These are phyloP conservation scores for Adansonia gregorii DNA, from an alignment of 441 rosid genomes.

Conservation along the genomic window DNA sequence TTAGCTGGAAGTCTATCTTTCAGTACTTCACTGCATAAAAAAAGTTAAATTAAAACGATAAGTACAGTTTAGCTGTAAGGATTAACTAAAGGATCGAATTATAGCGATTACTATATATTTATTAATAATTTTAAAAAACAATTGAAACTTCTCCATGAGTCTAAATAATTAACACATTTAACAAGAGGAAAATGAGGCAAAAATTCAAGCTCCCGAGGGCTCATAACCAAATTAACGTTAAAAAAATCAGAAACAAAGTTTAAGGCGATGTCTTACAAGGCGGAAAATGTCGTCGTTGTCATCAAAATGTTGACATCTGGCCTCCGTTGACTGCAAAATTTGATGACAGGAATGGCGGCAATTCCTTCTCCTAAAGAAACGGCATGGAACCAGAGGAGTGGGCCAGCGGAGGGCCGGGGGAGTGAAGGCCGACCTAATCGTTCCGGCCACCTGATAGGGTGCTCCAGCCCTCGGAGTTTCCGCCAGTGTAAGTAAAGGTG, in stretches of 20 bases:
- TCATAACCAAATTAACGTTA: background rate
- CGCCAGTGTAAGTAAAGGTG: constrained; percentile 80
- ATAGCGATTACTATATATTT: background rate
- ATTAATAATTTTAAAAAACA: background rate
- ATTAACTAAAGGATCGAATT: background rate
- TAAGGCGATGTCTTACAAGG: constrained; percentile 56
- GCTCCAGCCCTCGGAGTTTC: constrained; percentile 68
- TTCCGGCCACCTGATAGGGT: constrained; percentile 76
- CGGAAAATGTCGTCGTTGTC: constrained; percentile 80
- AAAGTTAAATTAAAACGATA: background rate
- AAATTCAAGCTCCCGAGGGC: background rate
- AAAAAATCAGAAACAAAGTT: background rate
- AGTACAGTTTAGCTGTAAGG: background rate
- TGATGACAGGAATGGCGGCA: constrained; percentile 87
- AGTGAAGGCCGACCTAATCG: constrained; percentile 75
- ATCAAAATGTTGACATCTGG: constrained; percentile 70
- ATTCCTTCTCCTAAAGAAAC: constrained; percentile 98
- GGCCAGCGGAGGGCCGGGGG: constrained; percentile 68
- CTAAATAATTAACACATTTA: background rate
- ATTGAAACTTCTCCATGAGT: background rate
- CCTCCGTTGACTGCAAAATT: constrained; percentile 50
- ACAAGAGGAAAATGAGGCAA: background rate
- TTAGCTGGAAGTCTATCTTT: constrained; percentile 62
- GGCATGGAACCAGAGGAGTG: constrained; percentile 91
- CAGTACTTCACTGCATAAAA: constrained; percentile 68